Evolutionary conservation across 768 basidiomycete genomes (phyloP).

Genomic region (Lentinula aciculospora): DNA sequence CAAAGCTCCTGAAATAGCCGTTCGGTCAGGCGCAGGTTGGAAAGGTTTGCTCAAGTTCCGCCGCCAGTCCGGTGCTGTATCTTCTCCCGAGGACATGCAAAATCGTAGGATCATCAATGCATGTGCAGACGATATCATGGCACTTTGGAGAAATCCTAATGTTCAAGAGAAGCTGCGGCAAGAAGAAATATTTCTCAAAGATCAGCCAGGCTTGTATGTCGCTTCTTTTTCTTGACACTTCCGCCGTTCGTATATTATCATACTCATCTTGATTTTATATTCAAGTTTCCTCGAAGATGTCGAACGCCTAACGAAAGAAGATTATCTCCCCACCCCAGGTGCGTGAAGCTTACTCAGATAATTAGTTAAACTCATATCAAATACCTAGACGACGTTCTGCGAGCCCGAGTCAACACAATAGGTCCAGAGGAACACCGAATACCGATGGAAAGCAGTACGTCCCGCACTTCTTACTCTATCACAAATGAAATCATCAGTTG

Average conservation of each 20-base stretch:
- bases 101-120: constrained; percentile 45
- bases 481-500: background rate
- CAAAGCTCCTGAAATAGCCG: constrained; percentile 39
- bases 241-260: too few species aligned
- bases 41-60: constrained; percentile 35
- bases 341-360: constrained; percentile 10
- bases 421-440: constrained; percentile 63
- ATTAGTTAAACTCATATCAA: background rate
- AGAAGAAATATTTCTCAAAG: constrained; percentile 42
- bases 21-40: constrained; percentile 46
- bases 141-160: constrained; percentile 43
- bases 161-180: constrained; percentile 38
- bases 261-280: background rate
- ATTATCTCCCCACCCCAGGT: constrained; percentile 52
- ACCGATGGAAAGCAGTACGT: constrained; percentile 32
- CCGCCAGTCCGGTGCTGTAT: constrained; percentile 18
- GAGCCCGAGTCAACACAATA: constrained; percentile 56
- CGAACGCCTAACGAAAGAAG: constrained; percentile 39
- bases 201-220: constrained; percentile 60
- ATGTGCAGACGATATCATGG: constrained; percentile 46
- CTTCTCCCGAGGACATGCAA: constrained; percentile 29
- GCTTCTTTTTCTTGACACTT: background rate
- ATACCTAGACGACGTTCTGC: constrained; percentile 51
- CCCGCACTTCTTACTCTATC: background rate
- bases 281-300: constrained; percentile 56